phyloP scores from a whole-genome alignment of 108 stramenopile species.

The Asterionellopsis glacialis region DNA sequence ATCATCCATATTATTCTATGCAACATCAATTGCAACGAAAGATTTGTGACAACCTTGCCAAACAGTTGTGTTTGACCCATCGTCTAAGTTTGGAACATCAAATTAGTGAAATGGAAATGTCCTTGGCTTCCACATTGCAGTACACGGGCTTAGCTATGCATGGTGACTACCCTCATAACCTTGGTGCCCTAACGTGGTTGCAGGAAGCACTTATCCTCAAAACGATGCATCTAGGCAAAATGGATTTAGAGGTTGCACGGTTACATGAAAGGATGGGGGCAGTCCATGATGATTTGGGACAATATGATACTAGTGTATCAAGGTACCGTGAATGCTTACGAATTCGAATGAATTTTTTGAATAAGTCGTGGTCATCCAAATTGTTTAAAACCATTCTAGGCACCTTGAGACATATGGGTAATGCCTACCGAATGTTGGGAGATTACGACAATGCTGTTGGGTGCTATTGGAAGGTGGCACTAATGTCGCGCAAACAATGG shows the following conservation, averaged over 20 bases:
- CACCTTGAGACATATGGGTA: conserved; percentile 2
- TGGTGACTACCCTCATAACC: too few relatives aligned
- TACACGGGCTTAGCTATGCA: neutral
- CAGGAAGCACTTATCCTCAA: conserved; percentile 39
- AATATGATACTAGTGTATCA: conserved; percentile 26
- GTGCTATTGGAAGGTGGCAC: conserved; percentile 10
- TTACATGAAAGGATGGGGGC: conserved; percentile 39
- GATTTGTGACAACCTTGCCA: too few relatives aligned
- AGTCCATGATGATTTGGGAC: conserved; percentile 35
- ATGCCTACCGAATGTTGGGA: conserved; percentile 5
- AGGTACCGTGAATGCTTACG: conserved; percentile 41
- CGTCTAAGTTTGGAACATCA: neutral
- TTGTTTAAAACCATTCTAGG: neutral
- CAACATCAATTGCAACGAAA: too few relatives aligned
- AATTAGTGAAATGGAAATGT: conserved; percentile 3
- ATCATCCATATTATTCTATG: too few relatives aligned
- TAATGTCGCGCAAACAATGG: conserved; percentile 1
- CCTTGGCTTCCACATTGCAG: conserved; percentile 2
- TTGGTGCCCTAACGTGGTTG: conserved; percentile 20
- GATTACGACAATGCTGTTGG: conserved; percentile 6
- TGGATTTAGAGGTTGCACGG: conserved; percentile 35
- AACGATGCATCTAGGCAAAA: conserved; percentile 31
- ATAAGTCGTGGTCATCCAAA: neutral
- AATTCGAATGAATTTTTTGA: conserved; percentile 20
- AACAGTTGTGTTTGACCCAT: neutral